phyloP scores from a whole-genome alignment of 139 green algal species.

The Diplosphaera chodatii region DNA sequence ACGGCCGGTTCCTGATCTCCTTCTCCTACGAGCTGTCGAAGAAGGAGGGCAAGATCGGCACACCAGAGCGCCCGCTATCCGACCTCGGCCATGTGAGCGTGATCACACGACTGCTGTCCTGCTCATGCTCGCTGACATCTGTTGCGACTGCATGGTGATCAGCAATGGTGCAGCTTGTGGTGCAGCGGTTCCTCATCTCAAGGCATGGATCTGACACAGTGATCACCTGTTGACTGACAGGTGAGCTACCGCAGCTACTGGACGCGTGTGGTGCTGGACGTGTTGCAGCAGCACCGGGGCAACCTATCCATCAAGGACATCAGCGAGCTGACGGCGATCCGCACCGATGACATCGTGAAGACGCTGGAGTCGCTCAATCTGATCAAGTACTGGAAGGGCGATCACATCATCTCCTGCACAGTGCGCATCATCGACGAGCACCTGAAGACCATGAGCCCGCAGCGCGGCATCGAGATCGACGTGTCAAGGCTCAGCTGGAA shows the following conservation, averaged over 20 bases:
- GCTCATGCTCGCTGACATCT: too few species aligned
- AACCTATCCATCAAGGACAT: conserved; percentile 91
- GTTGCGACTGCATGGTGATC: too few species aligned
- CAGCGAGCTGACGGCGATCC: conserved; percentile 82
- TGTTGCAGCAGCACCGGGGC: conserved; percentile 65
- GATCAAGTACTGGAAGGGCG: conserved; percentile 77
- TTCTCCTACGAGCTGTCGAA: conserved; percentile 98
- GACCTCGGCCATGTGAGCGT: conserved; percentile 81
- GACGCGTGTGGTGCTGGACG: conserved; percentile 76
- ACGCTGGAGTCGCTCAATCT: conserved; percentile 80
- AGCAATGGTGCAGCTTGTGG: too few species aligned
- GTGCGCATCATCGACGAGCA: conserved; percentile 55
- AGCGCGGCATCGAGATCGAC: conserved; percentile 44
- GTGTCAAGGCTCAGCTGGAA: conserved; percentile 42
- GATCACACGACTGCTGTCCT: too few species aligned
- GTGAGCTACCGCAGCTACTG: conserved; percentile 96
- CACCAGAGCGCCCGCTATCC: conserved; percentile 91
- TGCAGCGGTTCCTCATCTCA: too few species aligned
- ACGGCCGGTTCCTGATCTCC: conserved; percentile 96
- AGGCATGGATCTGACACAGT: too few species aligned
- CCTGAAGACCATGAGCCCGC: conserved; percentile 12
- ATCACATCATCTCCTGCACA: conserved; percentile 59
- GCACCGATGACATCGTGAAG: conserved; percentile 88
- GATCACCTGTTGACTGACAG: too few species aligned
- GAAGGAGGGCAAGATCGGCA: conserved; percentile 88